Base-by-base conservation (phyloP, 352 stramenopile genomes). In the Pythium diclinum region DNA sequence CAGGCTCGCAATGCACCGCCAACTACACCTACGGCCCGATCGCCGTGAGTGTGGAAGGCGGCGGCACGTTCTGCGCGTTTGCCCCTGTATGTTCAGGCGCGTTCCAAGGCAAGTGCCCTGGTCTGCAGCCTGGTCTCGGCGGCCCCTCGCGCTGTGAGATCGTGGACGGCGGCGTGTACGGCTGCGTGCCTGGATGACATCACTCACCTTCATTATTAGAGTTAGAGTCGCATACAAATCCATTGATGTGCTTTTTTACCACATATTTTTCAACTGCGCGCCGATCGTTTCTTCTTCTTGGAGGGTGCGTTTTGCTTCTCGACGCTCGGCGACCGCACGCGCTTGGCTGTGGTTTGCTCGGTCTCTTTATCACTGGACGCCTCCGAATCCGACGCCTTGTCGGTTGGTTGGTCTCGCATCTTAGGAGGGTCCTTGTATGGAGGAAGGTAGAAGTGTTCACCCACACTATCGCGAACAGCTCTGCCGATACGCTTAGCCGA, bases 41-140 rank as follows among this genome's bases (percentile, higher is more conserved):
- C 4, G 38, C 61, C 4, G 67, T 73, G 52, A 73, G 67, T 25
- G 61, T 73, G 5, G 23, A 48, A 21, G 57, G 61, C 10, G 30
- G 17, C 16, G 67, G 61, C 23, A 73, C 61, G 25, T 73, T 73
- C 52, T 73, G 67, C 36, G 46, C 61, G 21, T 23, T 52, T 2
- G 2, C 23, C 17, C 67, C 67, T 6, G 44, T 73, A 16, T 73
- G 67, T 32, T 48, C 61, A 3, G 67, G 60, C 0, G 6, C 14
- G 0, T 13, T 63, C 2, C 6, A 44, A 0, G 67, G 61, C 21
- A 66, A 66, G 25, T 73, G 67, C 52, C 67, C 67, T 0, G 33
- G 19, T 16, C 21, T 61, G 0, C 67, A 73, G 61, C 56, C 56
- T 6, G 61, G 61, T 5, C 67, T 73, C 13, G 9, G 21, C 7